A percentile compares a stretch with the other conserved stretches of the same genome.
phyloP scores from a whole-genome alignment of 164 flowering plant species.

The Brasenia schreberi region DNA sequence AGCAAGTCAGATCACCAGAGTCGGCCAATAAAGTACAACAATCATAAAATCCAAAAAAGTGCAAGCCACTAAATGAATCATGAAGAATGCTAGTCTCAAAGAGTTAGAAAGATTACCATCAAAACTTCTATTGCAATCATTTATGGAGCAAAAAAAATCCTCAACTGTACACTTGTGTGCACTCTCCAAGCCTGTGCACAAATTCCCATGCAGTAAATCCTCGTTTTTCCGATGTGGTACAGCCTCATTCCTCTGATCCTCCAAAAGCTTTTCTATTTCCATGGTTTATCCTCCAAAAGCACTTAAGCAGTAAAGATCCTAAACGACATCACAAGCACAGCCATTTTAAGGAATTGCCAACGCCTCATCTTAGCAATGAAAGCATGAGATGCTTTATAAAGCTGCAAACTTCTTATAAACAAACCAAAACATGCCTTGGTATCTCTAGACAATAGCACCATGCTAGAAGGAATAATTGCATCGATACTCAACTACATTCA shows the following conservation, averaged over 20 bases:
- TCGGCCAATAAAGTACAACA: no score
- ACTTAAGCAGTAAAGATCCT: not conserved
- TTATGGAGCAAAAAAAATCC: not conserved
- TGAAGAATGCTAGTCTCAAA: no score
- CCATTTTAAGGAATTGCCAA: not conserved
- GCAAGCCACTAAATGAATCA: no score
- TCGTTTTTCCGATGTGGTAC: not conserved
- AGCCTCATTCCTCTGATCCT: not conserved
- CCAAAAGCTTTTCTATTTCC: not conserved
- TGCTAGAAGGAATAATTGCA: no score
- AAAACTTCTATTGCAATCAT: no score
- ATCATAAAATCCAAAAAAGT: no score
- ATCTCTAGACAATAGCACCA: no score
- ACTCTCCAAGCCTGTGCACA: not conserved
- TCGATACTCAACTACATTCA: no score
- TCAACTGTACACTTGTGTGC: not conserved
- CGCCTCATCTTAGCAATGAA: not conserved
- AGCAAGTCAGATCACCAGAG: no score
- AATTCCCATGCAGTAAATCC: not conserved
- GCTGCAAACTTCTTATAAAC: no score
- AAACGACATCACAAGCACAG: not conserved
- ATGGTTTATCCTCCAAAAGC: not conserved
- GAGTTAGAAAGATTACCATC: not conserved
- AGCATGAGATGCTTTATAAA: not conserved
- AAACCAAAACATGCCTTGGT: no score